phyloP scores from a whole-genome alignment of 768 basidiomycete species.

The Mycena pura region DNA sequence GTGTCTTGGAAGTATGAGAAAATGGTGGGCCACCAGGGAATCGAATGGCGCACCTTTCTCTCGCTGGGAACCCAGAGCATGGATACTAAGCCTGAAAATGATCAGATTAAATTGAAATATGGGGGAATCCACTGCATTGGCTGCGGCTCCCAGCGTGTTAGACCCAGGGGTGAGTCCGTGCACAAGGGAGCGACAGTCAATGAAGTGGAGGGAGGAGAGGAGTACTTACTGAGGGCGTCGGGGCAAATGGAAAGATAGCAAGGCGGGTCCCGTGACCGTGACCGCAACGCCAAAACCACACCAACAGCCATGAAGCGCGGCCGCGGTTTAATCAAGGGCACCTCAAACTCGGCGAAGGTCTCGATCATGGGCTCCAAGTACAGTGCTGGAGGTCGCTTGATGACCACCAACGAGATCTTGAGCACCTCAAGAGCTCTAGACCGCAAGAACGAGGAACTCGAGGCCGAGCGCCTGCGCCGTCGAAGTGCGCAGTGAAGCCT shows the following conservation, averaged over 20 bases:
- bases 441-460: not conserved
- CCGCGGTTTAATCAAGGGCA: too few relatives aligned
- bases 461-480: not conserved
- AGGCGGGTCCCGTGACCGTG: not conserved
- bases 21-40: too few relatives aligned
- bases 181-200: not conserved
- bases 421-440: not conserved
- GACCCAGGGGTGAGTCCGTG: not conserved
- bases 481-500: not conserved
- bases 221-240: not conserved
- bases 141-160: not conserved
- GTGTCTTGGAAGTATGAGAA: too few relatives aligned
- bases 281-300: too few relatives aligned
- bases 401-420: not conserved
- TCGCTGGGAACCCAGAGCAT: conserved; percentile 3
- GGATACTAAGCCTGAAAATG: not conserved
- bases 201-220: not conserved
- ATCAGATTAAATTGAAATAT: not conserved
- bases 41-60: not conserved
- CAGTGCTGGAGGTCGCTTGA: not conserved
- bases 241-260: not conserved
- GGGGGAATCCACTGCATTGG: not conserved
- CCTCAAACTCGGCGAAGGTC: too few relatives aligned
- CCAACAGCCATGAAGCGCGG: too few relatives aligned
- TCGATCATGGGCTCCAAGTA: too few relatives aligned